A percentile compares a stretch with the other conserved stretches of the same genome.
Evolutionary conservation across 2,329 filamentous ascomycete species (phyloP).

Genomic region (Neofusicoccum parvum): DNA sequence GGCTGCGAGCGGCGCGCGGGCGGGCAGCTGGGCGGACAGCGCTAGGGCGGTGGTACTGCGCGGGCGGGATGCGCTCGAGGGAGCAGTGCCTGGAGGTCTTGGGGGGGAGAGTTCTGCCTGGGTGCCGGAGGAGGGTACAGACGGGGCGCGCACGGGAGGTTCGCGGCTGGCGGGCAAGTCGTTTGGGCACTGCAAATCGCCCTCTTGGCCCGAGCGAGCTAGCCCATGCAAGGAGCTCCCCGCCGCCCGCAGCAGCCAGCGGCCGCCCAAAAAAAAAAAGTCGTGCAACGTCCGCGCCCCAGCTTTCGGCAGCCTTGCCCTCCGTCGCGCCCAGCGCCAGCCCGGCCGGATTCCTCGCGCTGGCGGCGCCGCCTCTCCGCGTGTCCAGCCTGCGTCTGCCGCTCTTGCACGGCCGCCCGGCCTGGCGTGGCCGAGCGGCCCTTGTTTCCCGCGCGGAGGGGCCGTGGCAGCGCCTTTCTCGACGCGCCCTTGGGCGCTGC

Average conservation of each 20-base stretch:
- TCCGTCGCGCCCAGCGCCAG: no score
- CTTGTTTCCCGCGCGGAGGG: no score
- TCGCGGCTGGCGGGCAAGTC: not conserved
- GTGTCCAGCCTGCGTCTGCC: no score
- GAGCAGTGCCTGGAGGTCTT: not conserved
- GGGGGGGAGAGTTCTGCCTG: conserved; percentile 7
- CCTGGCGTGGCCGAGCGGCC: no score
- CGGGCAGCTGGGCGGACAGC: not conserved
- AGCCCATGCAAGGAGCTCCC: conserved; percentile 5
- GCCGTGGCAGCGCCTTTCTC: no score
- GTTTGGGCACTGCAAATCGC: conserved; percentile 4
- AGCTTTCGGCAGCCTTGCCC: not conserved
- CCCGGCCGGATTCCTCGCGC: no score
- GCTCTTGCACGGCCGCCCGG: no score
- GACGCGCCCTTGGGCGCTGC: no score
- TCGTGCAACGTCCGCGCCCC: not conserved
- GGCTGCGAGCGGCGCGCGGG: not conserved
- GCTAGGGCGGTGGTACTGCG: conserved; percentile 14
- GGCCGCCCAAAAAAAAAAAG: not conserved
- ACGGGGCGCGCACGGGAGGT: conserved; percentile 15
- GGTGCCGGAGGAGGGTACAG: conserved; percentile 4
- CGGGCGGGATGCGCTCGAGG: not conserved
- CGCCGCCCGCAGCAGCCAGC: not conserved
- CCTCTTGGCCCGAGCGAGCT: no score
- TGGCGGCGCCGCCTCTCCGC: no score